A percentile compares a stretch with the other conserved stretches of the same genome.
phyloP scores from a whole-genome alignment of 495 filamentous ascomycete genomes.

The Elaphomyces granulatus region DNA sequence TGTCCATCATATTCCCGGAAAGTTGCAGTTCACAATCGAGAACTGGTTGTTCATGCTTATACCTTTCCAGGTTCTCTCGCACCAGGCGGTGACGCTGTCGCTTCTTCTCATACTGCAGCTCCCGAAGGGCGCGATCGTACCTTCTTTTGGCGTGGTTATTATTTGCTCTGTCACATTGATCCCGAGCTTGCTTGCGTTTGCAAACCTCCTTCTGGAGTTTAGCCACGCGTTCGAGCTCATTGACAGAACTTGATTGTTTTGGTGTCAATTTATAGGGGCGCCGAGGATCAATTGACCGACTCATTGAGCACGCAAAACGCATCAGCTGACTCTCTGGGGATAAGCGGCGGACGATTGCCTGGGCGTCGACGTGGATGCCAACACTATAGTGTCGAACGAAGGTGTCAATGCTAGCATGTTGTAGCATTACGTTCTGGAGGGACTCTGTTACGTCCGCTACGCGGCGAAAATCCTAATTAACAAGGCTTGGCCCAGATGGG shows the following conservation, averaged over 20 bases:
- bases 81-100: constrained; percentile 12
- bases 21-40: constrained; percentile 19
- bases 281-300: constrained; percentile 21
- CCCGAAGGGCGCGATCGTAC: constrained; percentile 7
- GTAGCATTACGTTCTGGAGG: constrained; percentile 26
- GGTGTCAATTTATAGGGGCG: constrained; percentile 6
- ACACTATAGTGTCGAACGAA: constrained; percentile 26
- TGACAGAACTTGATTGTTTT: not conserved
- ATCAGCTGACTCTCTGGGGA: constrained; percentile 17
- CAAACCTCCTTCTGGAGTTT: not conserved
- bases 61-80: constrained; percentile 15
- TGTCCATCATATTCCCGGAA: constrained; percentile 14
- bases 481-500: not conserved
- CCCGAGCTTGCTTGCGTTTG: not conserved
- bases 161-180: not conserved
- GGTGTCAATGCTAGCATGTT: constrained; percentile 16
- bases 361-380: constrained; percentile 19
- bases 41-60: constrained; percentile 21
- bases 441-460: constrained; percentile 20
- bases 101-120: constrained; percentile 14
- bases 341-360: constrained; percentile 17
- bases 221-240: not conserved
- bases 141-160: constrained; percentile 8
- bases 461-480: too few relatives aligned
- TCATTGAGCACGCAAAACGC: constrained; percentile 19